Evolutionary conservation across 2,329 filamentous ascomycete genomes (phyloP).

Genomic region (Penicillium digitatum): DNA sequence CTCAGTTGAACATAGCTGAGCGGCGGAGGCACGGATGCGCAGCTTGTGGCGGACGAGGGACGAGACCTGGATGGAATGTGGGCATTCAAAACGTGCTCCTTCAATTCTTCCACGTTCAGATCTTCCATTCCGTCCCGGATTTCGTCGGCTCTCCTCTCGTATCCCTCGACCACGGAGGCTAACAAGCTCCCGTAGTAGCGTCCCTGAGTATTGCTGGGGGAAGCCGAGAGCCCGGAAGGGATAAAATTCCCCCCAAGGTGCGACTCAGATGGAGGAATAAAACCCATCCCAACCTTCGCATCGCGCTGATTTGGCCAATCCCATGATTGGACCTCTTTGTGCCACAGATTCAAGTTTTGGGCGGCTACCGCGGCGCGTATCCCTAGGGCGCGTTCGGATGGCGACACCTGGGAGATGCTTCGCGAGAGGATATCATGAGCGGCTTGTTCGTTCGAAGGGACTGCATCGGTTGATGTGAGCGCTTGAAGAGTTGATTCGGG

Average conservation of each 20-base stretch:
- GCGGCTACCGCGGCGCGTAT: constrained; percentile 57
- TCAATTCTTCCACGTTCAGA: constrained; percentile 66
- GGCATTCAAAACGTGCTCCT: constrained; percentile 77
- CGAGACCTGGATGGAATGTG: constrained; percentile 64
- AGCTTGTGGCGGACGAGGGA: constrained; percentile 46
- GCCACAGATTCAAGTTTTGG: constrained; percentile 57
- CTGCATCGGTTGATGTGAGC: constrained; percentile 43
- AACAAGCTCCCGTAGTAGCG: constrained; percentile 69
- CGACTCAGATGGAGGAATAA: constrained; percentile 31
- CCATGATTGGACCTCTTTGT: constrained; percentile 57
- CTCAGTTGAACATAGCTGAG: constrained; percentile 67
- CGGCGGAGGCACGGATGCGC: constrained; percentile 41
- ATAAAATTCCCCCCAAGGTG: not conserved
- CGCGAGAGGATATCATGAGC: constrained; percentile 42
- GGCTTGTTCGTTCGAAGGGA: constrained; percentile 36
- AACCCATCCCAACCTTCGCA: constrained; percentile 41
- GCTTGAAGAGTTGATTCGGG: constrained; percentile 53
- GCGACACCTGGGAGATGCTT: constrained; percentile 54
- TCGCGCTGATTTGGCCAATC: constrained; percentile 49
- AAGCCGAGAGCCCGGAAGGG: not conserved
- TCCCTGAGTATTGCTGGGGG: constrained; percentile 14
- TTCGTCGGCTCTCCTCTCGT: constrained; percentile 69
- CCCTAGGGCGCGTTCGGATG: constrained; percentile 56
- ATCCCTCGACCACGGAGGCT: constrained; percentile 58
- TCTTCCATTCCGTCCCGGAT: constrained; percentile 55